A percentile compares a stretch with the other conserved stretches of the same genome.
Conservation (phyloP, 2,329 filamentous ascomycete genomes). For the Lecanicillium sp. region DNA sequence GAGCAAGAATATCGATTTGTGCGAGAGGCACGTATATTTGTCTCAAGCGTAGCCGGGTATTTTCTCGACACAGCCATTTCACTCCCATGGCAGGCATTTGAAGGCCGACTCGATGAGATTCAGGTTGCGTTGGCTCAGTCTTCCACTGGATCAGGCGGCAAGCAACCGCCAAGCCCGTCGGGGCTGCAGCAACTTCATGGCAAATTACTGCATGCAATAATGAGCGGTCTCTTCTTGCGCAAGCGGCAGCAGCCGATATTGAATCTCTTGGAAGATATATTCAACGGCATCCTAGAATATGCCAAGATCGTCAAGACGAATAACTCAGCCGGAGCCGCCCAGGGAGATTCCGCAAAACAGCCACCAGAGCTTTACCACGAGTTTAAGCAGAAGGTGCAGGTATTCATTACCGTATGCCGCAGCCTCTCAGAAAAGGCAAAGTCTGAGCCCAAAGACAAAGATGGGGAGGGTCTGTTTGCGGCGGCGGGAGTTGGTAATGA, state of each 20-base stretch:
- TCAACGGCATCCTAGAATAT: conserved; percentile 65
- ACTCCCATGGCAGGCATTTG: conserved; percentile 66
- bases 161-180: conserved; percentile 48
- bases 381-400: conserved; percentile 65
- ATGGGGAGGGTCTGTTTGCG: conserved; percentile 21
- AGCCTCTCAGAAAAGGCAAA: conserved; percentile 59
- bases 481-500: conserved; percentile 35
- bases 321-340: conserved; percentile 27
- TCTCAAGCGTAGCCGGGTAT: conserved; percentile 66
- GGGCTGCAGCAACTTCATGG: conserved; percentile 66
- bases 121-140: conserved; percentile 12
- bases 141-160: neutral
- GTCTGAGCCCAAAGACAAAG: conserved; percentile 25
- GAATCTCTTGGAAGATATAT: conserved; percentile 69
- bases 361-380: conserved; percentile 49
- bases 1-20: conserved; percentile 52
- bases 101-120: conserved; percentile 47
- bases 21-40: conserved; percentile 73
- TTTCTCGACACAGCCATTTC: conserved; percentile 74
- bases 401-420: conserved; percentile 68
- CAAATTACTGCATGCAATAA: conserved; percentile 65
- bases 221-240: conserved; percentile 65
- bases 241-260: conserved; percentile 70
- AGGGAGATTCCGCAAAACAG: conserved; percentile 19
- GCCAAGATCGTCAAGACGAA: conserved; percentile 42